Evolutionary conservation across 2,329 filamentous ascomycete genomes (phyloP), one percentile per base, ranked within the genome.

Genomic region (Polychaeton citri): DNA sequence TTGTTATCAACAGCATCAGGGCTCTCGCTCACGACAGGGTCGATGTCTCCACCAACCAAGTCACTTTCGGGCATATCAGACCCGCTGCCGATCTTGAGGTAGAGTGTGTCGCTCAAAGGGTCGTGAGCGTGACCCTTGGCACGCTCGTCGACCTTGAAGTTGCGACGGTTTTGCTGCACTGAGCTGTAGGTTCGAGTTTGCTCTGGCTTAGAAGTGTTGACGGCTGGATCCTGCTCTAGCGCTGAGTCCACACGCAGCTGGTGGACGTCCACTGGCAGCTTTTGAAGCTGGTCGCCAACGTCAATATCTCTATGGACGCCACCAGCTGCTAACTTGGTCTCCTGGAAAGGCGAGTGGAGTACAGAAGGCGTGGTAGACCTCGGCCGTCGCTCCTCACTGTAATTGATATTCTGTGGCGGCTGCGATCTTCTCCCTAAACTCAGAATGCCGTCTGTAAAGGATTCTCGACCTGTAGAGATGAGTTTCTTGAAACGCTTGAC

Each of bases 401-500:
- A 28, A 15, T 28, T 7, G 24, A 28, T 28, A 3, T 10, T 28
- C 7, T 28, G 12, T 7, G 24, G 24, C 24, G 24, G 24, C 24
- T 28, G 24, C 7, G 24, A 28, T 15, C 24, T 10, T 7, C 24
- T 10, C 12, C 24, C 15, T 10, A 28, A 15, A 15, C 24, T 28
- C 12, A 28, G 24, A 12, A 28, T 28, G 4, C 61, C 58, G 48
- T 72, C 66, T 37, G 66, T 51, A 19, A 66, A 61, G 24, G 62
- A 61, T 37, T 71, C 63, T 47, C 70, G 65, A 41, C 68, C 69
- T 38, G 67, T 63, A 43, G 73, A 66, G 19, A 90, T 62, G 6
- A 92, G 67, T 34, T 72, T 65, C 56, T 92, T 95, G 66, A 96
- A 95, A 39, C 81, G 82, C 43, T 80, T 78, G 28, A 92, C 88